These are phyloP conservation scores for Penicillium polonicum DNA, from an alignment of 2,329 filamentous ascomycete species.

Conservation along the genomic window DNA sequence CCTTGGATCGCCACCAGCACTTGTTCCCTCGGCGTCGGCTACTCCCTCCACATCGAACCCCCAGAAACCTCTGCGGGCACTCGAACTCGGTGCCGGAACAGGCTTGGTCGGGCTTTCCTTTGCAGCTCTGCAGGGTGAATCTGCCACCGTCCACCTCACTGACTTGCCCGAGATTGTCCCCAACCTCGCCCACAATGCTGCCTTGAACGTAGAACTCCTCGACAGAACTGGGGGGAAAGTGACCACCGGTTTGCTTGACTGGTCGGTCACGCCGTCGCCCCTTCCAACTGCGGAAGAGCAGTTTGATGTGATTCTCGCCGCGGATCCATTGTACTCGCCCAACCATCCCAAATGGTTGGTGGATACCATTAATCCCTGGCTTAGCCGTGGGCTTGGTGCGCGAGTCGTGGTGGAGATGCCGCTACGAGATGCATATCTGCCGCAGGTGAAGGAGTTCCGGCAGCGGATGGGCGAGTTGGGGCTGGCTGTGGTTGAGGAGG, in stretches of 20 bases:
- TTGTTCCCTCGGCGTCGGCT: slow-evolving; percentile 30
- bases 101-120: slow-evolving; percentile 87
- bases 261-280: slow-evolving; percentile 50
- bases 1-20: slow-evolving; percentile 32
- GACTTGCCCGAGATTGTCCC: slow-evolving; percentile 81
- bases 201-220: slow-evolving; percentile 61
- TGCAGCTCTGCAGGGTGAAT: slow-evolving; percentile 62
- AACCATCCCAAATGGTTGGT: slow-evolving; percentile 75
- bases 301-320: slow-evolving; percentile 71
- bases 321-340: slow-evolving; percentile 84
- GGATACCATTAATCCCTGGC: slow-evolving; percentile 66
- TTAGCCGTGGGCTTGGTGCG: slow-evolving; percentile 57
- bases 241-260: slow-evolving; percentile 69
- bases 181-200: slow-evolving; percentile 74
- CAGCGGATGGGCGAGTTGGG: slow-evolving; percentile 58
- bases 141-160: slow-evolving; percentile 67
- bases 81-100: slow-evolving; percentile 88
- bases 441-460: slow-evolving; percentile 63
- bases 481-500: slow-evolving; percentile 53
- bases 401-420: slow-evolving; percentile 79
- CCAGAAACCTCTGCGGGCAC: slow-evolving; percentile 39
- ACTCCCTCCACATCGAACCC: slow-evolving; percentile 20
- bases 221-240: slow-evolving; percentile 56
- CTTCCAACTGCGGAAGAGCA: slow-evolving; percentile 34
- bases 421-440: slow-evolving; percentile 65